Evolutionary conservation across 306 rosid genomes (phyloP), one percentile per base, ranked within the genome.

Genomic region (Prunus fruticosa): DNA sequence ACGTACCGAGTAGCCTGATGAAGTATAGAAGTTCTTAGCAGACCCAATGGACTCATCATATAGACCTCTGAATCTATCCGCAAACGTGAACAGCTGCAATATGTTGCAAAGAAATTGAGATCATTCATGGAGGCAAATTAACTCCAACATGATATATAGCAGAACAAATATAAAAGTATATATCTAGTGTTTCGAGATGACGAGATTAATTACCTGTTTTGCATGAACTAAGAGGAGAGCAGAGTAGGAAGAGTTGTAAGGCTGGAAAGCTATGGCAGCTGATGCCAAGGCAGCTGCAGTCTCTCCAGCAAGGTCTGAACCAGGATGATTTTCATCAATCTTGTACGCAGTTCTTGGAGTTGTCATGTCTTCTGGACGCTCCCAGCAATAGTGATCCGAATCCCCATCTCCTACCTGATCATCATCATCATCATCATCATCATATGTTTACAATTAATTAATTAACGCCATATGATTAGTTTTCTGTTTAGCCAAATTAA

Each of bases 281-380:
- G 97, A 84, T 57, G 97, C 98, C 82, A 93, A 81, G n/a, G 98
- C 91, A 18, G 97, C 97, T 1, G 97, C 91, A 23, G 98, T 93
- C 81, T 93, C 98, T 23, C 89, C 97, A 2, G 96, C 97, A 23
- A 93, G 84, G 85, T 93, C 98, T 0, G 97, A 93, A 63, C 98
- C 97, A 0, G 98, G 98, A 74, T 93, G 86, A 38, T 72, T 73
- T 78, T 86, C 94, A 62, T 93, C 98, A 58, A 91, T 75, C 79
- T 85, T 91, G 78, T 88, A 93, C 1, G 91, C 91, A 19, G 71
- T 84, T 72, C 96, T 87, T 46, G 97, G 69, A 51, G 98, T 93
- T 1, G 84, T 86, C 98, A 93, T 93, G 67, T 90, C 98, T 79
- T 93, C 98, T 2, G 98, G 89, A 3, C 93, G 92, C 78, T 91